Percentiles rank a stretch among this genome's conserved stretches.
Conservation (phyloP, 306 rosid species). For the Crotalaria pallida region DNA sequence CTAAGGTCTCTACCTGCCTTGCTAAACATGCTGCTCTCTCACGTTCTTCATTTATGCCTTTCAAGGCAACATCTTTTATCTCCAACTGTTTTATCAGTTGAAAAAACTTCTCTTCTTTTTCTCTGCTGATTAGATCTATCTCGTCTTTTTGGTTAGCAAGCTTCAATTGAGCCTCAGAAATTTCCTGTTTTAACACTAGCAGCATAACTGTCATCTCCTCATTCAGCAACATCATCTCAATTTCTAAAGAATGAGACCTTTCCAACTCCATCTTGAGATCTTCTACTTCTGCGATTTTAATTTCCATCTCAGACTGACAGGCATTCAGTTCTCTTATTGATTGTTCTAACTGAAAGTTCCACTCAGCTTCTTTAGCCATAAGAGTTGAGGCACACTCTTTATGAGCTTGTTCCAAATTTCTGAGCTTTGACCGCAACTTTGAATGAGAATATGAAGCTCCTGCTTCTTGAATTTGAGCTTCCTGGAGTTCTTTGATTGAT, state of each 20-base stretch:
- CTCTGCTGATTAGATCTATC: constrained; percentile 33
- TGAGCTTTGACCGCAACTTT: constrained; percentile 56
- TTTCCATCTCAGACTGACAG: constrained; percentile 38
- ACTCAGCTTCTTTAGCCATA: constrained; percentile 56
- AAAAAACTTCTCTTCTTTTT: constrained; percentile 33
- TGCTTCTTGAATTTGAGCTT: constrained; percentile 71
- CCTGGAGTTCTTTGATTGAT: constrained; percentile 63
- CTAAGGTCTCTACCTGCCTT: constrained; percentile 43
- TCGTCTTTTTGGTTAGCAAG: constrained; percentile 32
- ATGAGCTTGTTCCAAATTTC: constrained; percentile 49
- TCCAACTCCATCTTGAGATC: constrained; percentile 52
- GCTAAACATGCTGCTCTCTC: constrained; percentile 28
- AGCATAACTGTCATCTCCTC: constrained; percentile 63
- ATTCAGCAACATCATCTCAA: constrained; percentile 60
- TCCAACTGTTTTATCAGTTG: constrained; percentile 57
- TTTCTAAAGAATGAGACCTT: constrained; percentile 28
- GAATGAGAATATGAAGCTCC: constrained; percentile 58
- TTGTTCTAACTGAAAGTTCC: constrained; percentile 40
- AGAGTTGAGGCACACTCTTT: constrained; percentile 45
- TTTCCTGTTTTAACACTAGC: constrained; percentile 54
- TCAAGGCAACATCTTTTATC: constrained; percentile 45
- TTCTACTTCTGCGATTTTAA: constrained; percentile 37
- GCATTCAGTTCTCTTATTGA: constrained; percentile 33
- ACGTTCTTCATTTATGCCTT: constrained; percentile 27
- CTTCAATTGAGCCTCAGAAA: constrained; percentile 57